These are phyloP conservation scores for Candida rishiriensis DNA, from an alignment of 805 yeast genomes.

Conservation along the genomic window DNA sequence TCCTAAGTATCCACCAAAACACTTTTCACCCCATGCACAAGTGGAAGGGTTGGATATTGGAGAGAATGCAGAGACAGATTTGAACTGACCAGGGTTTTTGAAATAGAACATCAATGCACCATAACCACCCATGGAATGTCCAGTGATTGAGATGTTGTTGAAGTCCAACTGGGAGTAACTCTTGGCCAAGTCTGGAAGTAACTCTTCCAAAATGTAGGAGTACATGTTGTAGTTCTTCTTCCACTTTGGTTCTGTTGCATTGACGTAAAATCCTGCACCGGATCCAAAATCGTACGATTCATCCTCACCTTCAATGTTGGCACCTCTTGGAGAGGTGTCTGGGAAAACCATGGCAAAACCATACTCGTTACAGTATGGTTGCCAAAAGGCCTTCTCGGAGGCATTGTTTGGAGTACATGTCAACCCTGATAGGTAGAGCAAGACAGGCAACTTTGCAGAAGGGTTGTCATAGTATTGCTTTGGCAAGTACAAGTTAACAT, in stretches of 20 bases:
- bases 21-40: slow-evolving; percentile 86
- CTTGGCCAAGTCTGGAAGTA: slow-evolving; percentile 47
- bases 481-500: slow-evolving; percentile 81
- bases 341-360: slow-evolving; percentile 91
- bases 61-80: slow-evolving; percentile 83
- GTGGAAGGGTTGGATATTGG: slow-evolving; percentile 80
- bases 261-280: slow-evolving; percentile 92
- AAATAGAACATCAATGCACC: slow-evolving; percentile 76
- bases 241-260: slow-evolving; percentile 77
- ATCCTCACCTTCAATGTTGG: slow-evolving; percentile 64
- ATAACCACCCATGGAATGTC: slow-evolving; percentile 98
- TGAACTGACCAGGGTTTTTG: slow-evolving; percentile 65
- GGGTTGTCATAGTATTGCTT: slow-evolving; percentile 36
- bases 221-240: slow-evolving; percentile 77
- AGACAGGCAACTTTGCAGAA: slow-evolving; percentile 55
- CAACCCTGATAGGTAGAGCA: slow-evolving; percentile 80
- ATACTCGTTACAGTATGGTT: slow-evolving; percentile 69
- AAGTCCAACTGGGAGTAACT: slow-evolving; percentile 53
- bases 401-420: slow-evolving; percentile 94
- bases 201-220: slow-evolving; percentile 71
- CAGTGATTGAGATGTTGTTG: slow-evolving; percentile 68
- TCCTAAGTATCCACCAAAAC: slow-evolving; percentile 77
- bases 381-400: slow-evolving; percentile 87
- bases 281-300: slow-evolving; percentile 82
- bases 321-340: slow-evolving; percentile 95